These are phyloP conservation scores for Lotus japonicus DNA, from an alignment of 306 rosid species.

Conservation along the genomic window DNA sequence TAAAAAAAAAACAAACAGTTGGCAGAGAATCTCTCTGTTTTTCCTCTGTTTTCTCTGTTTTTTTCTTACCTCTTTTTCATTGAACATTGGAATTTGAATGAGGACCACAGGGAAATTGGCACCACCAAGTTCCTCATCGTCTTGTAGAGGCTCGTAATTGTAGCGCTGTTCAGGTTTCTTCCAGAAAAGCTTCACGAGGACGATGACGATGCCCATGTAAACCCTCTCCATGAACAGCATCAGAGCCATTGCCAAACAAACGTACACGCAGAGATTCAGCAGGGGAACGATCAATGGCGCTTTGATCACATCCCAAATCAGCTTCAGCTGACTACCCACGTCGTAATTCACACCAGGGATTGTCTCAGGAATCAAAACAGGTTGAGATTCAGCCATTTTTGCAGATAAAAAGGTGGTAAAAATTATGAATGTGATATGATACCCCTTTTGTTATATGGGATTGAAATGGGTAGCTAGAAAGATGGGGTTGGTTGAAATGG, in stretches of 20 bases:
- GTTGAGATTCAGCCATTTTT: conserved; percentile 55
- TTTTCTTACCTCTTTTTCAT: conserved; percentile 72
- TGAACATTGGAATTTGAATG: conserved; percentile 97
- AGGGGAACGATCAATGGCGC: conserved; percentile 91
- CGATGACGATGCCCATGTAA: conserved; percentile 89
- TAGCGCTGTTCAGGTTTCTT: conserved; percentile 82
- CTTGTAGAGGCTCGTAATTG: conserved; percentile 55
- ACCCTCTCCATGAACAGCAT: conserved; percentile 90
- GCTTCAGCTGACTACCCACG: conserved; percentile 45
- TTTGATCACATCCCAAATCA: conserved; percentile 80
- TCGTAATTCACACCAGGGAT: conserved; percentile 54
- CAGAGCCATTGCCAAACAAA: conserved; percentile 75
- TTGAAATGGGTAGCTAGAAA: neutral
- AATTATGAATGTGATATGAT: no score
- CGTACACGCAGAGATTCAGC: conserved; percentile 50
- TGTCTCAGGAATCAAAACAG: conserved; percentile 52
- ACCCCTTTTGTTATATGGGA: neutral
- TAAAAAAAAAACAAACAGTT: neutral
- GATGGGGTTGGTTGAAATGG: neutral
- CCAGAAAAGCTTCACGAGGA: conserved; percentile 87
- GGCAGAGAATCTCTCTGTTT: conserved; percentile 27
- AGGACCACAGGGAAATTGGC: conserved; percentile 82
- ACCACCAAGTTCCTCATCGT: conserved; percentile 71
- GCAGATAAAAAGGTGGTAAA: neutral
- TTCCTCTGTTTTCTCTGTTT: no score